Evolutionary conservation across 306 rosid species (phyloP).

Genomic region (Casuarina cunninghamiana): DNA sequence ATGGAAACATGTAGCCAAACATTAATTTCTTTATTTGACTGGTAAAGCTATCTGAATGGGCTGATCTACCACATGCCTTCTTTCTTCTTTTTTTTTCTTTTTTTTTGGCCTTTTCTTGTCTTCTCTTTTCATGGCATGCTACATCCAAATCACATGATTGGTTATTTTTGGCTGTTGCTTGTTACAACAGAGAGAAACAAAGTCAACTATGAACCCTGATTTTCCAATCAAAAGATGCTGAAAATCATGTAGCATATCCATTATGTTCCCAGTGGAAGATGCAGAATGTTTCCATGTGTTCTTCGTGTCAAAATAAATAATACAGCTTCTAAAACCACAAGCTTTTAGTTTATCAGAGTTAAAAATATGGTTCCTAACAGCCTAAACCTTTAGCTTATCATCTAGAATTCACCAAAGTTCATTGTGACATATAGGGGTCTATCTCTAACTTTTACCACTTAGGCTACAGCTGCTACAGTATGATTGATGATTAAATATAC

Average conservation of each 20-base stretch:
- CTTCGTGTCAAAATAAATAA: background rate
- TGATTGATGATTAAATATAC: background rate
- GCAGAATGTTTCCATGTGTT: background rate
- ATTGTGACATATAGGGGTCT: background rate
- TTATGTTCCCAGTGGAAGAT: background rate
- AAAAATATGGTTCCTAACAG: background rate
- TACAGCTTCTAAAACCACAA: background rate
- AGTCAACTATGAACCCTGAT: background rate
- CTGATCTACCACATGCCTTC: background rate
- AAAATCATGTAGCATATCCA: too few species aligned
- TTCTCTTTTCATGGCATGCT: background rate
- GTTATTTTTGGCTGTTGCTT: background rate
- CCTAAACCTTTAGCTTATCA: background rate
- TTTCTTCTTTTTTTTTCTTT: background rate
- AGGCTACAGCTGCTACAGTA: background rate
- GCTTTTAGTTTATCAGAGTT: background rate
- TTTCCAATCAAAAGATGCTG: background rate
- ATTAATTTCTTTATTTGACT: slow-evolving; percentile 25
- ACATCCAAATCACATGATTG: background rate
- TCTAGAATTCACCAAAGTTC: background rate
- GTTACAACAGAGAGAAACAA: background rate
- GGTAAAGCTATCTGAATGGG: background rate
- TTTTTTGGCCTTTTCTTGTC: too few species aligned
- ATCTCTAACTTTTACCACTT: background rate
- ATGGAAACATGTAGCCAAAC: slow-evolving; percentile 27